These are phyloP conservation scores for Micractinium conductrix DNA, from an alignment of 139 green algal genomes.

Conservation along the genomic window DNA sequence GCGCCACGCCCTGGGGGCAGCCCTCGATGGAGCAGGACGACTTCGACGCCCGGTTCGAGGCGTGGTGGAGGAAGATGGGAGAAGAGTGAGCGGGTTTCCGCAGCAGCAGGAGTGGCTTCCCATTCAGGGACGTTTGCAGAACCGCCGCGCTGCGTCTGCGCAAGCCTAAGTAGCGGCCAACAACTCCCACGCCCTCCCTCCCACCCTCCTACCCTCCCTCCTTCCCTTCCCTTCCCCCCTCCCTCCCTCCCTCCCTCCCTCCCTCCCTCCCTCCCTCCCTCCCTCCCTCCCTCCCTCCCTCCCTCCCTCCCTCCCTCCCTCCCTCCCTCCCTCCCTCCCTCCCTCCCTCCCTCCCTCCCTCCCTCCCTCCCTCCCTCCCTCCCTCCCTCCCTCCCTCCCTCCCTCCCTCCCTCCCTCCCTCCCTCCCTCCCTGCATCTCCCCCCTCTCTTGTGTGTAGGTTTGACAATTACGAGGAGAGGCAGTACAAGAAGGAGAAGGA, in stretches of 20 bases:
- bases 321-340: background rate
- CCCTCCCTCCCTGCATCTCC: background rate
- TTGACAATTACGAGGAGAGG: slow-evolving; percentile 36
- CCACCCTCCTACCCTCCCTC: too few species aligned
- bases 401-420: background rate
- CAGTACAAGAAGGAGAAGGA: slow-evolving; percentile 19
- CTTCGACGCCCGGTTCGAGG: slow-evolving; percentile 36
- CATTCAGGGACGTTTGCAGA: too few species aligned
- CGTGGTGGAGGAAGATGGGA: slow-evolving; percentile 38
- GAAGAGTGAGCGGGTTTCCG: slow-evolving; percentile 20
- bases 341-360: background rate
- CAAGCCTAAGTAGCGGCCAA: too few species aligned
- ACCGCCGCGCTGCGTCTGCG: too few species aligned
- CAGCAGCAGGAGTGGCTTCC: too few species aligned
- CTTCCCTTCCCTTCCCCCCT: background rate
- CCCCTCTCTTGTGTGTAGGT: too few species aligned
- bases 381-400: too few species aligned
- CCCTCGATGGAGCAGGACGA: background rate
- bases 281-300: too few species aligned
- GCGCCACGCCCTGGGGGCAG: background rate
- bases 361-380: too few species aligned
- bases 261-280: too few species aligned
- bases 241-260: too few species aligned
- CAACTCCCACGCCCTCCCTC: too few species aligned
- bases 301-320: background rate